Conservation (phyloP, 352 stramenopile genomes). For the Pythium biforme region DNA sequence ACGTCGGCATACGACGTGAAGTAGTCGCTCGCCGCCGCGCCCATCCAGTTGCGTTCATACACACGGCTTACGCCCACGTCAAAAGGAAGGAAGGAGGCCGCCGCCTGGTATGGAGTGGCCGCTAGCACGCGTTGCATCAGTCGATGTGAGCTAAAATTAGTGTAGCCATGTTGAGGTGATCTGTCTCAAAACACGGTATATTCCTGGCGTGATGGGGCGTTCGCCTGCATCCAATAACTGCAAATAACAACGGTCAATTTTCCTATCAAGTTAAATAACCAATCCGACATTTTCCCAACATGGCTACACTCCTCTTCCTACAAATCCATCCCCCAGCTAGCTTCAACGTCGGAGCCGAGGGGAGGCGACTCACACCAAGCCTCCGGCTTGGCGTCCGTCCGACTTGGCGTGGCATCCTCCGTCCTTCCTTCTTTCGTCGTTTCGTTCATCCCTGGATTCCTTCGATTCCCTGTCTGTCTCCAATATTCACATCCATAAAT, state of each 20-base stretch:
- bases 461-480: not conserved
- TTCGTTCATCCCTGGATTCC: no score
- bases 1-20: conserved; percentile 58
- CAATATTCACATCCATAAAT: not conserved
- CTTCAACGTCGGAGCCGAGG: not conserved
- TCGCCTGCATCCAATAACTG: no score
- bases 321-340: not conserved
- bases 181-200: not conserved
- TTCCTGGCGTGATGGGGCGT: no score
- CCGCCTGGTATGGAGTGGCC: no score
- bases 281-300: conserved; percentile 10
- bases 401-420: not conserved
- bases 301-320: conserved; percentile 19
- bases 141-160: conserved; percentile 2
- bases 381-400: no score
- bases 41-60: conserved; percentile 30
- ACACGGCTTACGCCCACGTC: no score
- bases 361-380: no score
- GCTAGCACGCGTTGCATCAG: not conserved
- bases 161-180: not conserved
- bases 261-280: conserved; percentile 28
- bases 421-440: no score
- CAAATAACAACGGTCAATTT: not conserved
- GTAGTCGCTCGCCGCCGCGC: conserved; percentile 48
- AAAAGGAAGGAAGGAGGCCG: no score